Evolutionary conservation across 768 basidiomycete genomes (phyloP).

Genomic region (Rhizopogon vinicolor): DNA sequence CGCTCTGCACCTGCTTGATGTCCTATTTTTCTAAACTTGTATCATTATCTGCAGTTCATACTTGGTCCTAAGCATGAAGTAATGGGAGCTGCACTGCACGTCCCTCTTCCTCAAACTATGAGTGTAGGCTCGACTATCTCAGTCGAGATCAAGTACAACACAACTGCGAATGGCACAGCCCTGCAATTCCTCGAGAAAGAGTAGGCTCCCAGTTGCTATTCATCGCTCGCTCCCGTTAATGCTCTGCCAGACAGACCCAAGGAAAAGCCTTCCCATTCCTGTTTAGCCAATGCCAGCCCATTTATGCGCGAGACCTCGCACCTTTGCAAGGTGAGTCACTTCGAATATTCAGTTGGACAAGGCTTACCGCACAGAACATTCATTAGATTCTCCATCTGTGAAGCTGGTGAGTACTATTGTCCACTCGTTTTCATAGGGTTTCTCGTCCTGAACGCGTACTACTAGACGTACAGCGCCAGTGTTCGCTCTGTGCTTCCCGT

Average conservation of each 20-base stretch:
- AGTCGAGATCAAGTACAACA: conserved; percentile 38
- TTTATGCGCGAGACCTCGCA: conserved; percentile 48
- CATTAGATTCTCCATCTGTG: conserved; percentile 47
- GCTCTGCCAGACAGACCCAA: conserved; percentile 40
- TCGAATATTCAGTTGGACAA: not conserved
- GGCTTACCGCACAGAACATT: not conserved
- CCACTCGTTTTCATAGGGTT: not conserved
- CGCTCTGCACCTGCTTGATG: not conserved
- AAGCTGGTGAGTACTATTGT: conserved; percentile 37
- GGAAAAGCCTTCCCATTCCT: conserved; percentile 51
- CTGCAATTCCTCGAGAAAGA: conserved; percentile 52
- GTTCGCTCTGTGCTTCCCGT: conserved; percentile 48
- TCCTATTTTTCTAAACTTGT: not conserved
- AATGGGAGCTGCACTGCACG: conserved; percentile 37
- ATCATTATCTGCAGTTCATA: conserved; percentile 17
- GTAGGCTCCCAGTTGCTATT: conserved; percentile 14
- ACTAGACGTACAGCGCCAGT: conserved; percentile 44
- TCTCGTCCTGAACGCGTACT: not conserved
- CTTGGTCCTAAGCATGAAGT: conserved; percentile 28
- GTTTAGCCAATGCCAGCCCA: conserved; percentile 59
- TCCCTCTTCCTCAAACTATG: conserved; percentile 24
- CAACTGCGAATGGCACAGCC: conserved; percentile 42
- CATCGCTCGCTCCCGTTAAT: not conserved
- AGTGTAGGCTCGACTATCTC: conserved; percentile 20
- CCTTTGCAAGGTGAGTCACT: conserved; percentile 40